These are phyloP conservation scores for Fusarium cyanostomum DNA, from an alignment of 2,329 filamentous ascomycete genomes.

Conservation along the genomic window DNA sequence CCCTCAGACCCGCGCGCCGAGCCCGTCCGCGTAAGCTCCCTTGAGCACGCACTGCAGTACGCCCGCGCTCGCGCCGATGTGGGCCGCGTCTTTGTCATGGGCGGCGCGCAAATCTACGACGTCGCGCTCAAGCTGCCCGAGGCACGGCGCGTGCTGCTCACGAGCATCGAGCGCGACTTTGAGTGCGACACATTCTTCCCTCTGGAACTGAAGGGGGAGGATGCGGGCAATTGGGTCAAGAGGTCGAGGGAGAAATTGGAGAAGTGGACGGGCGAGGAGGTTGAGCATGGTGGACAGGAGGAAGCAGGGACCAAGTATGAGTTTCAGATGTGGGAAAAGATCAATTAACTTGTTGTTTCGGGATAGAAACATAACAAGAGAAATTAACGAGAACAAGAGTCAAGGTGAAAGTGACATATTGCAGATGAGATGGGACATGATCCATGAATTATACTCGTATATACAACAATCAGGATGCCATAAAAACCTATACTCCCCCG, in stretches of 20 bases:
- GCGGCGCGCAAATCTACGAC: constrained; percentile 85
- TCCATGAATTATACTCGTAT: constrained; percentile 32
- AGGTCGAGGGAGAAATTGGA: constrained; percentile 63
- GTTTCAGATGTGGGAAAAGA: constrained; percentile 78
- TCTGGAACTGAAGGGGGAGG: constrained; percentile 59
- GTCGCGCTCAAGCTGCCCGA: constrained; percentile 70
- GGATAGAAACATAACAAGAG: background rate
- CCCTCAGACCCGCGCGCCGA: constrained; percentile 43
- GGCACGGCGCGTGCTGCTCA: constrained; percentile 73
- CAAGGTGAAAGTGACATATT: constrained; percentile 10
- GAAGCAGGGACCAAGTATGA: constrained; percentile 74
- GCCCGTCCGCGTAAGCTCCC: constrained; percentile 66
- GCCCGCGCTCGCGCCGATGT: constrained; percentile 54
- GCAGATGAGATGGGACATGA: constrained; percentile 28
- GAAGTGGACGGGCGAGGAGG: constrained; percentile 72
- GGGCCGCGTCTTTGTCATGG: constrained; percentile 83
- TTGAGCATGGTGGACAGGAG: constrained; percentile 64
- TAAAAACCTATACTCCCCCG: background rate
- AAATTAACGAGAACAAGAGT: background rate
- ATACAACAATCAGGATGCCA: constrained; percentile 26
- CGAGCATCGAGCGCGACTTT: constrained; percentile 73
- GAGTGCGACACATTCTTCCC: constrained; percentile 82
- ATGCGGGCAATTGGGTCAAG: constrained; percentile 63
- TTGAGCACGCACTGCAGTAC: constrained; percentile 66
- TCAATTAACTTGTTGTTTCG: constrained; percentile 15